Evolutionary conservation across 208 protist species (phyloP).

Genomic region (Novymonas esmeraldas): DNA sequence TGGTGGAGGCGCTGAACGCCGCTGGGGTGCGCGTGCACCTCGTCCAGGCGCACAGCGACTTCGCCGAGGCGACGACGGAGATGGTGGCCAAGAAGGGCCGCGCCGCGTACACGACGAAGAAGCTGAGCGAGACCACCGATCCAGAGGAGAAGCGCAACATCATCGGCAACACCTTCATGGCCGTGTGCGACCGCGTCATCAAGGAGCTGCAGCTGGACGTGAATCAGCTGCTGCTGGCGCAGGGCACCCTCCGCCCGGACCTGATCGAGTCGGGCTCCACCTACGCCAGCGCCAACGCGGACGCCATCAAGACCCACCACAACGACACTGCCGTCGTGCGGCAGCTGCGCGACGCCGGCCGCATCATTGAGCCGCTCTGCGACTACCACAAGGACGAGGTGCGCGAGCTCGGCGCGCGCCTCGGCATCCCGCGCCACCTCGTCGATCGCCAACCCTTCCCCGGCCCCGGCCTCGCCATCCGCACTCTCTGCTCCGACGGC

Average conservation of each 20-base stretch:
- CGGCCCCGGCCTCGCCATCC: conserved; percentile 98
- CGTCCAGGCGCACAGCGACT: conserved; percentile 73
- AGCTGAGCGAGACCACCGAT: conserved; percentile 54
- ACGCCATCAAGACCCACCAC: conserved; percentile 99
- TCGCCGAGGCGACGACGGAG: conserved; percentile 78
- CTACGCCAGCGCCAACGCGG: conserved; percentile 83
- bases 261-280: conserved; percentile 95
- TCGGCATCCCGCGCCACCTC: conserved; percentile 94
- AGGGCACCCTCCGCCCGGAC: conserved; percentile 97
- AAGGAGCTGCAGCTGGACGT: conserved; percentile 72
- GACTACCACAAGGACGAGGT: conserved; percentile 99
- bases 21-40: conserved; percentile 81
- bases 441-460: conserved; percentile 96
- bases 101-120: conserved; percentile 60
- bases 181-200: conserved; percentile 74
- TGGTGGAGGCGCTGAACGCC: conserved; percentile 76
- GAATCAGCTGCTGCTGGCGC: conserved; percentile 81
- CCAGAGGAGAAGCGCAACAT: conserved; percentile 97
- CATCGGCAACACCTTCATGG: conserved; percentile 99
- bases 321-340: conserved; percentile 97
- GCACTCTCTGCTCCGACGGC: conserved; percentile 92
- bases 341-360: conserved; percentile 89
- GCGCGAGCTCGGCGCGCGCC: conserved; percentile 90
- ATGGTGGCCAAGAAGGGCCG: conserved; percentile 62
- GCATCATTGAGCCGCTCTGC: conserved; percentile 97